These are phyloP conservation scores for Stephanocyclus meneghinianus DNA, from an alignment of 352 stramenopile genomes.

Conservation along the genomic window DNA sequence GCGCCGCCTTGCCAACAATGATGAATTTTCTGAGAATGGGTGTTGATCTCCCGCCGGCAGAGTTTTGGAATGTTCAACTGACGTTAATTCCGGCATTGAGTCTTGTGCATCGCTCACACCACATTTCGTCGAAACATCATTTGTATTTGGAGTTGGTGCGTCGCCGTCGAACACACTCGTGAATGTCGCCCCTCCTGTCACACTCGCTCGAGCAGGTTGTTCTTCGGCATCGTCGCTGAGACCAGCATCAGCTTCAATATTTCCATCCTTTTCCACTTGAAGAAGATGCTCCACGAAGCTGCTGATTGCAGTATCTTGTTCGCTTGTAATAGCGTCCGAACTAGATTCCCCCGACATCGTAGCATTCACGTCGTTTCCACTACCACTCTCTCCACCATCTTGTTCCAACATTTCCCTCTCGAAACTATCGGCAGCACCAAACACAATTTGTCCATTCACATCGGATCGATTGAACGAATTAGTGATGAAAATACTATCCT, in stretches of 20 bases:
- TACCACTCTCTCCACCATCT: background rate
- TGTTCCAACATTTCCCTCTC: background rate
- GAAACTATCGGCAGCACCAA: background rate
- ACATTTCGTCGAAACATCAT: background rate
- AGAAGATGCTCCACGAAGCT: no score
- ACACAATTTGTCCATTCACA: background rate
- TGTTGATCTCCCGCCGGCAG: background rate
- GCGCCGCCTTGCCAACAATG: conserved; percentile 4
- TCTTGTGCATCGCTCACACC: background rate
- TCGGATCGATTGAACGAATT: background rate
- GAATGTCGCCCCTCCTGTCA: no score
- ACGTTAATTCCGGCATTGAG: background rate
- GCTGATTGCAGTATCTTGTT: no score
- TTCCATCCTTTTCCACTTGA: background rate
- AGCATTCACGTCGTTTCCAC: background rate
- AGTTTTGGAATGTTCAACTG: background rate
- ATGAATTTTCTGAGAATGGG: background rate
- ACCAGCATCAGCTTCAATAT: background rate
- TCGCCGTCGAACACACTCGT: background rate
- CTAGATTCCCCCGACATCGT: no score
- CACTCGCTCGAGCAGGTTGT: background rate
- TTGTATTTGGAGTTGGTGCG: background rate
- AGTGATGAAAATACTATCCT: background rate
- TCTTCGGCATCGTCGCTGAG: background rate
- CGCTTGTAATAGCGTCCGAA: no score